A percentile compares a stretch with the other conserved stretches of the same genome.
These are phyloP conservation scores for Penicillium herquei DNA, from an alignment of 495 filamentous ascomycete genomes.

Conservation along the genomic window DNA sequence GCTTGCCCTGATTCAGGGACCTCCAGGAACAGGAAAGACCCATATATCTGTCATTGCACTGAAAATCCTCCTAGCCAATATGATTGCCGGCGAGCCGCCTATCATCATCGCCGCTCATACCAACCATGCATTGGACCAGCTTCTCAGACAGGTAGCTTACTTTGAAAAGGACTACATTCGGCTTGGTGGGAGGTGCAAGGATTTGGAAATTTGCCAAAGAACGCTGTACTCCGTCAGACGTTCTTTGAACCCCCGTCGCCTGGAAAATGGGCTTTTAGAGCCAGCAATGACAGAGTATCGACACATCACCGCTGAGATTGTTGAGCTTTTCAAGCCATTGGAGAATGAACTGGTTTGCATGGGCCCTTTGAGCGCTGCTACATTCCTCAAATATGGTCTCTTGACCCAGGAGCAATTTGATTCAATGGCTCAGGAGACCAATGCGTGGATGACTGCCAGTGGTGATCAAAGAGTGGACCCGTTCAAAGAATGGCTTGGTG, in stretches of 20 bases:
- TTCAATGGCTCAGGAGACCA: conserved; percentile 22
- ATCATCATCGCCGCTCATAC: conserved; percentile 83
- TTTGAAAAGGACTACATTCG: conserved; percentile 71
- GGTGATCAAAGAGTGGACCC: conserved; percentile 25
- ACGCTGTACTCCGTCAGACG: conserved; percentile 63
- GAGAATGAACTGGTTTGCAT: too few relatives aligned
- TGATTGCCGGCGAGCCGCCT: conserved; percentile 59
- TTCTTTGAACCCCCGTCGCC: conserved; percentile 6
- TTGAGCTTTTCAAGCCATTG: too few relatives aligned
- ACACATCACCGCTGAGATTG: conserved; percentile 18
- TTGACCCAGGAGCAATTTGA: conserved; percentile 60
- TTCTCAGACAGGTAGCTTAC: conserved; percentile 64
- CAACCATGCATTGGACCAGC: conserved; percentile 90
- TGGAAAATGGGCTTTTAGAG: background rate
- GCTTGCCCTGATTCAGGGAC: conserved; percentile 82
- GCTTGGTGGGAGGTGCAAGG: conserved; percentile 73
- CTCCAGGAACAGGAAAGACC: conserved; percentile 90
- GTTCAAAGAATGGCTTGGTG: conserved; percentile 64
- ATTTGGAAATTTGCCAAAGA: conserved; percentile 61
- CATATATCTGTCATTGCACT: conserved; percentile 72
- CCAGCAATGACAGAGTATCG: conserved; percentile 1
- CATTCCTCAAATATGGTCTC: conserved; percentile 30
- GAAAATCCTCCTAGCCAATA: conserved; percentile 63
- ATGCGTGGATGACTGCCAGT: background rate
- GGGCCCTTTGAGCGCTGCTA: too few relatives aligned